Base-by-base conservation (phyloP, 768 basidiomycete genomes). In the Mycena galericulata region DNA sequence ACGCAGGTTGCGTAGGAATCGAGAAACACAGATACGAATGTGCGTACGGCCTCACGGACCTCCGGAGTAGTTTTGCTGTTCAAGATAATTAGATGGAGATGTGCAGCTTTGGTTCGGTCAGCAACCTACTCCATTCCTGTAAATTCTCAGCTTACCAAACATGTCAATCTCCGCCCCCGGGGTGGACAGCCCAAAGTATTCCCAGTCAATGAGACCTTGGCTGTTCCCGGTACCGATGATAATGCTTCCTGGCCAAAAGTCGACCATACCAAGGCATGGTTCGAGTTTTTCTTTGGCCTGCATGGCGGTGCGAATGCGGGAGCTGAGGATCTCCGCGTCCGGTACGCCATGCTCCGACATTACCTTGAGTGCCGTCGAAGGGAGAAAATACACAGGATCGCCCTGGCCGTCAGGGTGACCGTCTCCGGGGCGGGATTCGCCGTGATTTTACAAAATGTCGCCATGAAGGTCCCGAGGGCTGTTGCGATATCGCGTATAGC, bases 231-330 rank as follows among this genome's bases (percentile, higher is more conserved):
- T 51, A 22, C 74, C 65, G 34, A 80, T 71, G 40, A 80, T 67
- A n/a, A 80, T 72, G 65, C 72, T 79, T 38, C 72, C 78, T 15
- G 78, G 76, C 78, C 79, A 79, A 50, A 80, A 76, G 59, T 80
- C 79, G 12, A 74, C 76, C 78, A 79, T 80, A 5, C 76, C 76
- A 27, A 77, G 62, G 56, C 77, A 78, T 18, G 62, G 63, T 11
- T 74, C 69, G 8, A 53, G 12, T 24, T 67, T 63, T 14, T 62
- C 43, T 22, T 67, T 55, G n/a, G 40, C 43, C 51, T 65, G 51
- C 57, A 75, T 54, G 15, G 51, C 58, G 20, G 56, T 17, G 17
- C 45, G 38, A 3, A 73, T 50, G 29, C 72, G 64, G 26, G 58
- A 51, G 30, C 63, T 27, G 18, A 75, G 74, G 18, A 58, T 40